Evolutionary conservation across 1,284 basidiomycete genomes (phyloP).

Genomic region (Pisolithus thermaeus): DNA sequence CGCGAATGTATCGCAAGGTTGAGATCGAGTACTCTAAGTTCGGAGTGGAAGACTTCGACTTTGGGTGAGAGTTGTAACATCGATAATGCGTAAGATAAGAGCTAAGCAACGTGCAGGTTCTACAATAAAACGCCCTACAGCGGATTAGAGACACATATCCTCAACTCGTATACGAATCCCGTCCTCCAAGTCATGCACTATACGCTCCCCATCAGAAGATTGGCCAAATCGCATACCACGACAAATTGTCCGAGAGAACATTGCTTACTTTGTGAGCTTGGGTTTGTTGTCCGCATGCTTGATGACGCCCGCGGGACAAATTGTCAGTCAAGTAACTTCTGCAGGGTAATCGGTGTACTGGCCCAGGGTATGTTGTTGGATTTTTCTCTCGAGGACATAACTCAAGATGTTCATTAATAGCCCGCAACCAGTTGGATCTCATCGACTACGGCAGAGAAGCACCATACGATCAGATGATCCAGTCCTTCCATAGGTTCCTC

Average conservation of each 20-base stretch:
- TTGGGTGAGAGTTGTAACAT: conserved; percentile 53
- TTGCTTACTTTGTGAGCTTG: conserved; percentile 93
- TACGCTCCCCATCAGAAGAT: conserved; percentile 65
- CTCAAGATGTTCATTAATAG: conserved; percentile 18
- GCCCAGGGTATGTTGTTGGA: conserved; percentile 56
- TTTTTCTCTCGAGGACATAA: conserved; percentile 8
- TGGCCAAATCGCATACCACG: conserved; percentile 90
- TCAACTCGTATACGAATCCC: conserved; percentile 96
- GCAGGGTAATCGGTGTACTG: conserved; percentile 81
- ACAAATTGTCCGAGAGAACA: conserved; percentile 84
- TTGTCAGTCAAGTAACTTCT: conserved; percentile 96
- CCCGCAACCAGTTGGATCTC: conserved; percentile 79
- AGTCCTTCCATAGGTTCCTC: conserved; percentile 92
- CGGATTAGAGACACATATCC: conserved; percentile 95
- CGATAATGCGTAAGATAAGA: background rate
- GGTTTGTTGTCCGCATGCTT: conserved; percentile 93
- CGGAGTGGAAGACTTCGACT: conserved; percentile 99
- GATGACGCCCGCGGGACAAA: conserved; percentile 93
- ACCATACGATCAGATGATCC: conserved; percentile 82
- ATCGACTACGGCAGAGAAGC: conserved; percentile 83
- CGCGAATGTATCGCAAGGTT: conserved; percentile 83
- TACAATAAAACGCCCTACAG: conserved; percentile 89
- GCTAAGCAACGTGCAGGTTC: conserved; percentile 48
- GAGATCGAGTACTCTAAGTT: conserved; percentile 99
- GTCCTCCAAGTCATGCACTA: conserved; percentile 91